Evolutionary conservation across 2,329 filamentous ascomycete species (phyloP), one percentile per base, ranked within the genome.

Genomic region (Xylariaceae sp.): DNA sequence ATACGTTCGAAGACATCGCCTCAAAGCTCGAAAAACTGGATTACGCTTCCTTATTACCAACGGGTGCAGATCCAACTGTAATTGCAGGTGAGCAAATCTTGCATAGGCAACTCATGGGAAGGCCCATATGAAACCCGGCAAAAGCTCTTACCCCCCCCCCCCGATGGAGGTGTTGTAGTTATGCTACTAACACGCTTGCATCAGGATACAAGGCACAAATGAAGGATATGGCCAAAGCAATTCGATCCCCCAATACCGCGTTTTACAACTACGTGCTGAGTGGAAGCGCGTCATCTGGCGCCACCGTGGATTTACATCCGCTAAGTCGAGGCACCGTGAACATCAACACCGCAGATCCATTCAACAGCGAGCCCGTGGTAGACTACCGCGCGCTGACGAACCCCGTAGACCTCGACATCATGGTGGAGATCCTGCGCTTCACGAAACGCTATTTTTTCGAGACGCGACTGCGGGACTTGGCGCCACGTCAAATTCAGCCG

Each of bases 331-430:
- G 75, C 24, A 72, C 65, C 14, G 68, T 77, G 43, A 74, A 74
- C 57, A 69, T 79, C 68, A 59, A 73, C 62, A 64, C 78, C 56
- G 44, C 74, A 53, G 68, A 78, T 55, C 73, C 78, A 1, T 70
- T 69, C 46, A 57, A 64, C 14, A 65, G 62, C 2, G 69, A 73
- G 46, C 75, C 75, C 0, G 47, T 74, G 1, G 71, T 78, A 4
- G 76, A 78, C 63, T 75, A 76, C 56, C 67, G 74, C 6, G 71
- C 72, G 2, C 71, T 76, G 1, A 70, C 62, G 16, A 78, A 78
- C 54, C 74, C 75, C 0, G 56, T 77, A 6, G 75, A 78, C 52
- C 55, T 70, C 9, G 73, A 73, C 44, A 65, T 76, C 44, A 69
- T 74, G 59, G 63, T 74, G 16, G 74, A 77, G 52, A 72, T 71